Evolutionary conservation across 345 rosid species (phyloP).

Genomic region (Citrus cavaleriei): DNA sequence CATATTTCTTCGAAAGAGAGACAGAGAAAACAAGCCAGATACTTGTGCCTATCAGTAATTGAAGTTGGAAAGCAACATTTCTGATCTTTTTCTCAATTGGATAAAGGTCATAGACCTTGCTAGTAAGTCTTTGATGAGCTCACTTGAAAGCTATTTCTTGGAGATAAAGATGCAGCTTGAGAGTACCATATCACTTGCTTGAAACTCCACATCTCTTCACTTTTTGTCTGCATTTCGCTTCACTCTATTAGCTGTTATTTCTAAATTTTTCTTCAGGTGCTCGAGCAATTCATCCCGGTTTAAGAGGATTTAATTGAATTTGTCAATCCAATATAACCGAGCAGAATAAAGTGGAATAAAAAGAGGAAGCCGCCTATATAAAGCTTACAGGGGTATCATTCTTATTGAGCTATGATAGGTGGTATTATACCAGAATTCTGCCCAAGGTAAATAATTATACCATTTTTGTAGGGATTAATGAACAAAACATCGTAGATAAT

Average conservation of each 20-base stretch:
- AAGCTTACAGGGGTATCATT: no score
- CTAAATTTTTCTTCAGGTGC: background rate
- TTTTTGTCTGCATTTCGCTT: background rate
- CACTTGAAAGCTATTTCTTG: background rate
- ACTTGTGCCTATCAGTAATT: background rate
- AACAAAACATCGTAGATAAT: background rate
- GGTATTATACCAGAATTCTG: background rate
- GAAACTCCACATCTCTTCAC: background rate
- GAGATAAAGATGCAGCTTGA: background rate
- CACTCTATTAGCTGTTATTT: background rate
- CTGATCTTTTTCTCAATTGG: background rate
- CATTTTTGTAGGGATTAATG: background rate
- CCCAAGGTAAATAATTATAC: background rate
- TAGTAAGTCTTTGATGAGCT: background rate
- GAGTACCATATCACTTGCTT: background rate
- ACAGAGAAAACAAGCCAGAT: background rate
- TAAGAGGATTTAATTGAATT: background rate
- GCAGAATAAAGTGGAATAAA: background rate
- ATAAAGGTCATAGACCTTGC: background rate
- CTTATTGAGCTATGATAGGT: background rate
- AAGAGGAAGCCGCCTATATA: no score
- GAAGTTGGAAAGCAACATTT: background rate
- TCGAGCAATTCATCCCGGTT: background rate
- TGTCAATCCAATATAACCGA: background rate
- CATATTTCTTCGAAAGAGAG: background rate